Conservation (phyloP, 345 rosid genomes). For the Luvunga scandens region DNA sequence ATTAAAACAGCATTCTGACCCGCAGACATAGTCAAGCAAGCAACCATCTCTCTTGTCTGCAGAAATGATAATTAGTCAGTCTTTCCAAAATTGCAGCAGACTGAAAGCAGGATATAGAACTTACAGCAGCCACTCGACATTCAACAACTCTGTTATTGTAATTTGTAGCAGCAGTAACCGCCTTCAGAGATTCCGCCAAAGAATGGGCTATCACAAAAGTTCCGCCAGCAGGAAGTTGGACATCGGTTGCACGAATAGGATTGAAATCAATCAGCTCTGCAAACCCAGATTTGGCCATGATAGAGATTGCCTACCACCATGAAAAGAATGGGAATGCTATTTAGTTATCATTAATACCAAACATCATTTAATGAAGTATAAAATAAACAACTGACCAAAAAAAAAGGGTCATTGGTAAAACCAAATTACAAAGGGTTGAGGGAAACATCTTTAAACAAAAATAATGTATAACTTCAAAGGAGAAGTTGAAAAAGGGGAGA, state of each 20-base stretch:
- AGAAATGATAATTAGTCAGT: not conserved
- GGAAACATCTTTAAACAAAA: not conserved
- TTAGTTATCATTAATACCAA: not conserved
- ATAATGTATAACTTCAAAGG: not conserved
- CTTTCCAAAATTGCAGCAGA: not conserved
- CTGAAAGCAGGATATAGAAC: slow-evolving; percentile 12
- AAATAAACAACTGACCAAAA: not conserved
- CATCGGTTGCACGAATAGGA: slow-evolving; percentile 94
- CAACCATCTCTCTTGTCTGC: not conserved
- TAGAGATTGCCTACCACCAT: slow-evolving; percentile 78
- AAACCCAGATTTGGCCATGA: slow-evolving; percentile 94
- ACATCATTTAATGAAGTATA: not conserved
- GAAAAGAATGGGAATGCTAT: slow-evolving; percentile 5
- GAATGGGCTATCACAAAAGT: slow-evolving; percentile 93
- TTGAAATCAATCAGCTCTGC: slow-evolving; percentile 99
- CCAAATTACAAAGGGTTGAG: not conserved
- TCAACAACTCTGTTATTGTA: slow-evolving; percentile 98
- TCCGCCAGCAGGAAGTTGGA: slow-evolving; percentile 94
- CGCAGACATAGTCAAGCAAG: not conserved
- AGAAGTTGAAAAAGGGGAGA: not conserved
- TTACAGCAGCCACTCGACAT: slow-evolving; percentile 90
- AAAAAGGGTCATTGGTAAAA: not conserved
- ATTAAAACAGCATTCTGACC: not conserved
- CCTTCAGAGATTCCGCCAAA: slow-evolving; percentile 93
- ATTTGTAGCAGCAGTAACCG: slow-evolving; percentile 93